Conservation (phyloP, 2,329 filamentous ascomycete genomes). For the Fusarium protoensiforme region DNA sequence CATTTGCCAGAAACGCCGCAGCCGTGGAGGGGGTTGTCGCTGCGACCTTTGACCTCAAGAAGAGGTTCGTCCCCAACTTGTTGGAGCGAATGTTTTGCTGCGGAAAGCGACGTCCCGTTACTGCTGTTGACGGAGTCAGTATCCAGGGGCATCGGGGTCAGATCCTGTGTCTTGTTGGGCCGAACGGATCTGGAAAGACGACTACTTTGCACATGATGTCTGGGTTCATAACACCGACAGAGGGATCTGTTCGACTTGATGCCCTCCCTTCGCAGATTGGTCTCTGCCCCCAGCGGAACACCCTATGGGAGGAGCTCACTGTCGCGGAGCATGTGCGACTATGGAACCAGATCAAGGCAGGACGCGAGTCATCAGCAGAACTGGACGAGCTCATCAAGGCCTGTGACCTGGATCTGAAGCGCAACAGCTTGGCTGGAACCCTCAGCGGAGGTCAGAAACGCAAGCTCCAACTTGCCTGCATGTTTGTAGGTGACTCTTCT, state of each 20-base stretch:
- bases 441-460: slow-evolving; percentile 77
- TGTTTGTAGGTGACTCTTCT: slow-evolving; percentile 75
- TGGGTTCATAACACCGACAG: slow-evolving; percentile 70
- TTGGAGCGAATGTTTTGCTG: slow-evolving; percentile 45
- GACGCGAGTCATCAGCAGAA: slow-evolving; percentile 53
- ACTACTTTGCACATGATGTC: slow-evolving; percentile 76
- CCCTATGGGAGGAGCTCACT: slow-evolving; percentile 74
- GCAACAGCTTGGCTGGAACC: slow-evolving; percentile 63
- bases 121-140: slow-evolving; percentile 70
- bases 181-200: slow-evolving; percentile 77
- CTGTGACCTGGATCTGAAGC: slow-evolving; percentile 71
- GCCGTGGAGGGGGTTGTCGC: slow-evolving; percentile 18
- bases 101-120: slow-evolving; percentile 47
- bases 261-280: slow-evolving; percentile 61
- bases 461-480: slow-evolving; percentile 76
- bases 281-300: slow-evolving; percentile 73
- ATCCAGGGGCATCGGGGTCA: slow-evolving; percentile 69
- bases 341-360: slow-evolving; percentile 70
- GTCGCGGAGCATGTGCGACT: slow-evolving; percentile 73
- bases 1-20: slow-evolving; percentile 36
- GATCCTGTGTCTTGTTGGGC: slow-evolving; percentile 74
- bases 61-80: slow-evolving; percentile 46
- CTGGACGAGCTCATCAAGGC: slow-evolving; percentile 64
- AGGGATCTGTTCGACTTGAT: slow-evolving; percentile 69
- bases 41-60: slow-evolving; percentile 43